Base-by-base conservation (phyloP, 176 grass and related monocot genomes). In the Cenchrus americanus region DNA sequence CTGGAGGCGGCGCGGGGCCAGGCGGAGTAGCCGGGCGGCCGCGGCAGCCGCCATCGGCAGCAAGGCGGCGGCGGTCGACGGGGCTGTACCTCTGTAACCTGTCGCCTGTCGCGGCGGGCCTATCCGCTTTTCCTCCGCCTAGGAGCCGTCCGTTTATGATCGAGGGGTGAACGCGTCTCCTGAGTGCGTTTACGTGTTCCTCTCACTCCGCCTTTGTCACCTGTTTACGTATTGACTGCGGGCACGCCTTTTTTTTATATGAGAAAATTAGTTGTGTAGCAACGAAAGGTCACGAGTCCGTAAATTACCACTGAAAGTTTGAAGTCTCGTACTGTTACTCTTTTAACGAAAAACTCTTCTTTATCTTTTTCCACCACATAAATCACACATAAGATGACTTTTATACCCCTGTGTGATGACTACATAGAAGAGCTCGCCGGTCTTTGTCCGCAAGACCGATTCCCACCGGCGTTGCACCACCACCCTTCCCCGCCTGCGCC, bases 11-110 rank as follows among this genome's bases (percentile, higher is more conserved):
- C 67, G 83, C 5, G 80, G 88, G 13, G 74, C 84, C 27, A 75
- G 54, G 27, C 87, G 85, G 30, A 77, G 69, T 37, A 88, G 82
- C 53, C 79, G 77, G 74, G 68, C 77, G 27, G 86, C 84, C 44
- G 86, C 89, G 27, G 81, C 84, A 43, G 87, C 74, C 84, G 79
- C 69, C 75, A 87, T 83, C 44, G 17, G 59, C 22, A 40, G 22
- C 24, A 27, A 54, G 55, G 77, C 15, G 65, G 58, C 58, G 63
- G 37, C 5, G 34, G 21, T 19, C n/a, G 10, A n/a, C 15, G 44
- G 9, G 54, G 71, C 15, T 32, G 53, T 53, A 30, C 27, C 43
- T 44, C 12, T 43, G 65, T 75, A 54, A 76, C 72, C 73, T 77
- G 71, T 10, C 46, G 63, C 62, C 65, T 71, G 62, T 55, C 65